These are phyloP conservation scores for Aphelidium insulamus DNA, from an alignment of 371 early-diverging fungal species.

Conservation along the genomic window DNA sequence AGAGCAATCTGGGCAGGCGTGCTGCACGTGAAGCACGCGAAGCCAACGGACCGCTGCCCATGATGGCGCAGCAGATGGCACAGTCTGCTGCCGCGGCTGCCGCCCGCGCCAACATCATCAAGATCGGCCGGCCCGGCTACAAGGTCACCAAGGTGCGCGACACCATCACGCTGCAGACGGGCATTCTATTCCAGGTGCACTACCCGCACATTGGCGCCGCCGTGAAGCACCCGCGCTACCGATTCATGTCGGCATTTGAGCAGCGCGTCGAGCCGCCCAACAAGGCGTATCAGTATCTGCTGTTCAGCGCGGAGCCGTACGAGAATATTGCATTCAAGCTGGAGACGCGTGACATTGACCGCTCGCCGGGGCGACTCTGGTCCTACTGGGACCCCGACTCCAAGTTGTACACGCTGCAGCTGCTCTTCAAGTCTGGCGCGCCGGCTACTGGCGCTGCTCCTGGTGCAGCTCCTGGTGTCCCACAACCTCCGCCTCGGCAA, in stretches of 20 bases:
- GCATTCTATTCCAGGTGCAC: conserved; percentile 78
- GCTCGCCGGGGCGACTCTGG: conserved; percentile 59
- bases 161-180: conserved; percentile 63
- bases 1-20: conserved; percentile 77
- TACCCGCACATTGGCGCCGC: conserved; percentile 69
- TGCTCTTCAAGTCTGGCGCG: conserved; percentile 69
- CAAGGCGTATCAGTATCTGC: conserved; percentile 67
- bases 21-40: conserved; percentile 78
- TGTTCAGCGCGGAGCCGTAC: conserved; percentile 93
- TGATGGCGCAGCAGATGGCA: not conserved
- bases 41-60: conserved; percentile 6
- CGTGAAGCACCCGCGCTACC: conserved; percentile 48
- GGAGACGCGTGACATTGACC: conserved; percentile 75
- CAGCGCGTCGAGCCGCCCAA: conserved; percentile 78
- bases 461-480: no score
- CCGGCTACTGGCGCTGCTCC: no score
- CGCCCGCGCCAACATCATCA: conserved; percentile 41
- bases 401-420: conserved; percentile 67
- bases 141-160: conserved; percentile 84
- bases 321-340: conserved; percentile 88
- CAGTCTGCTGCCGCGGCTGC: conserved; percentile 20
- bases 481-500: conserved; percentile 3
- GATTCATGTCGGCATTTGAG: conserved; percentile 97
- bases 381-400: conserved; percentile 85
- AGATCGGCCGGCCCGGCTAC: conserved; percentile 95